These are phyloP conservation scores for Phycomyces blakesleeanus DNA, from an alignment of 192 early-diverging fungal genomes.

Conservation along the genomic window DNA sequence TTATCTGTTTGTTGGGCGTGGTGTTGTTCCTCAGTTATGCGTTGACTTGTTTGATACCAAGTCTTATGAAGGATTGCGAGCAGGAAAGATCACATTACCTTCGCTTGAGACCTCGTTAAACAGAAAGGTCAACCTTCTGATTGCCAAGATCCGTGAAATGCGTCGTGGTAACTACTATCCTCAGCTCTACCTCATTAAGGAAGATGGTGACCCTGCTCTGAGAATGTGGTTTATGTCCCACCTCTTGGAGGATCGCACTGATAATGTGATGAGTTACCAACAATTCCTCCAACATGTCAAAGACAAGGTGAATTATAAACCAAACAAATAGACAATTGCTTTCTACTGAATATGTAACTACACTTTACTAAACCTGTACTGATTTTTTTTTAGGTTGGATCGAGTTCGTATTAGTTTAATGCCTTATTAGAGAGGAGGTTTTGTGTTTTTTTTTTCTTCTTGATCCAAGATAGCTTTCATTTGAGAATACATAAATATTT, in stretches of 20 bases:
- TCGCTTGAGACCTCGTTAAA: constrained; percentile 67
- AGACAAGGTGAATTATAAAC: constrained; percentile 44
- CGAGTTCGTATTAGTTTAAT: constrained; percentile 8
- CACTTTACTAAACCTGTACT: neutral
- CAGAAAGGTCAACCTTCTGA: constrained; percentile 67
- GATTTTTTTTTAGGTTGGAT: constrained; percentile 4
- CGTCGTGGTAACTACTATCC: constrained; percentile 71
- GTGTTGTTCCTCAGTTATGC: constrained; percentile 70
- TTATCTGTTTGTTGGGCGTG: constrained; percentile 86
- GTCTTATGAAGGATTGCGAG: constrained; percentile 71
- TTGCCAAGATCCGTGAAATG: constrained; percentile 67
- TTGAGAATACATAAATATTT: neutral
- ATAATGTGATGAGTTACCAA: constrained; percentile 70
- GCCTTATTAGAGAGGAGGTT: neutral
- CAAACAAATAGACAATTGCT: neutral
- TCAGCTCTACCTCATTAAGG: constrained; percentile 80
- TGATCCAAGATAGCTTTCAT: neutral
- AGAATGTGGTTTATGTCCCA: constrained; percentile 83
- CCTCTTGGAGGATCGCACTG: constrained; percentile 89
- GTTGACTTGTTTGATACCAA: constrained; percentile 72
- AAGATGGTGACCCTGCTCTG: constrained; percentile 83
- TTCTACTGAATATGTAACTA: neutral
- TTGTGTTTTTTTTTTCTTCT: neutral
- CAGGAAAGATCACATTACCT: constrained; percentile 73
- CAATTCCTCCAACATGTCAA: constrained; percentile 73